A percentile compares a stretch with the other conserved stretches of the same genome.
phyloP scores from a whole-genome alignment of 2,329 filamentous ascomycete genomes.

The Sclerotinia nivalis region DNA sequence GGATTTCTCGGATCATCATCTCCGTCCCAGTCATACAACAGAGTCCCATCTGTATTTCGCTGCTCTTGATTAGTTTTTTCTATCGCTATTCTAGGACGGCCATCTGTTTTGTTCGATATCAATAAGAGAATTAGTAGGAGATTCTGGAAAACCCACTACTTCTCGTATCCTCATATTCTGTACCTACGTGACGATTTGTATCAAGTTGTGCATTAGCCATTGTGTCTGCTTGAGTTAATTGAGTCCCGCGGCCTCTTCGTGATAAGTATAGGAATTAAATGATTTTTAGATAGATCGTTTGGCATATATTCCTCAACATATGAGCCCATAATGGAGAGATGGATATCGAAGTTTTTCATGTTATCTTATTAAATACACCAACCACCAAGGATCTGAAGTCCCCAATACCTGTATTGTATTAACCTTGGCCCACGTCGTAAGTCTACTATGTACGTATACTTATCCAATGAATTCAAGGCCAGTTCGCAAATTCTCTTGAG shows the following conservation, averaged over 20 bases:
- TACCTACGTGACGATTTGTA: background rate
- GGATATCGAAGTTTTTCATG: background rate
- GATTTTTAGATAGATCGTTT: background rate
- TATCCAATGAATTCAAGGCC: background rate
- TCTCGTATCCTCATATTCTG: background rate
- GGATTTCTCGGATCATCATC: constrained; percentile 16
- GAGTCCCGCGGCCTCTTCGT: background rate
- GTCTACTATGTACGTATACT: background rate
- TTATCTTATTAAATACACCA: background rate
- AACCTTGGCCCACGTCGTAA: background rate
- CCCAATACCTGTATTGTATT: background rate
- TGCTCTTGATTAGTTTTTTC: background rate
- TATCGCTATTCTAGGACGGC: too few species aligned
- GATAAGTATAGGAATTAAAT: background rate
- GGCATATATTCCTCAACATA: too few species aligned
- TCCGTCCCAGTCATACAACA: constrained; percentile 12
- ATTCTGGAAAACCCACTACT: background rate
- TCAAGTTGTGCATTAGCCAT: constrained; percentile 1
- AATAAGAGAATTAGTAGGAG: background rate
- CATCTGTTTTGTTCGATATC: background rate
- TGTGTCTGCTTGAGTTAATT: background rate
- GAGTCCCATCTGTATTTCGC: constrained; percentile 14
- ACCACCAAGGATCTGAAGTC: background rate
- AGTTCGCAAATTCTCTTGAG: background rate
- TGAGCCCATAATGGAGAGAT: background rate